Evolutionary conservation across 176 grass and related monocot genomes (phyloP).

Genomic region (maize (Zea mays)): DNA sequence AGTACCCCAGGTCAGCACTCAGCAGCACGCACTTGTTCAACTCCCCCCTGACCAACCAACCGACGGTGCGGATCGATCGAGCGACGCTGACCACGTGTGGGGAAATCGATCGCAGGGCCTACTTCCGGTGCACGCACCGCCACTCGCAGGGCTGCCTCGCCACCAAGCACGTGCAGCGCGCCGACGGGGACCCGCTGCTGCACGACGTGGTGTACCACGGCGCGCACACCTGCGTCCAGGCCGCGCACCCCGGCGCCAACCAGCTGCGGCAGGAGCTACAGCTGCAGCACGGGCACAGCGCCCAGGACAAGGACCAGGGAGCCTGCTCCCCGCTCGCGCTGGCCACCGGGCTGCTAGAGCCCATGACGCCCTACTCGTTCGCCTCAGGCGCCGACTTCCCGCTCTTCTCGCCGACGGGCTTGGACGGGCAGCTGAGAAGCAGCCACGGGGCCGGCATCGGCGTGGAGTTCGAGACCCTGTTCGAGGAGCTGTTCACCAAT

Average conservation of each 20-base stretch:
- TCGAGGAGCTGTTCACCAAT: slow-evolving; percentile 26
- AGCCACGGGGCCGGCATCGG: slow-evolving; percentile 21
- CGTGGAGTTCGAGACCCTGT: slow-evolving; percentile 37
- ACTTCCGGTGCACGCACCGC: too few species aligned
- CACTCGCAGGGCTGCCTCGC: slow-evolving; percentile 60
- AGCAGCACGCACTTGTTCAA: too few species aligned
- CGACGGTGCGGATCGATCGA: too few species aligned
- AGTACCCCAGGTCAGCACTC: slow-evolving; percentile 71
- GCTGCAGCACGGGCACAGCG: background rate
- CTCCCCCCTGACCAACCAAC: too few species aligned
- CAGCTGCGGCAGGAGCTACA: background rate
- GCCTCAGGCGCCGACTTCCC: slow-evolving; percentile 5
- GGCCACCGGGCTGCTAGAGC: slow-evolving; percentile 16
- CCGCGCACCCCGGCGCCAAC: background rate
- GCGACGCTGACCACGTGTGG: too few species aligned
- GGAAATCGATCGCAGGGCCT: too few species aligned
- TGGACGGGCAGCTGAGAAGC: slow-evolving; percentile 33
- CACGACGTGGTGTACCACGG: slow-evolving; percentile 77
- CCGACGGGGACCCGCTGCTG: slow-evolving; percentile 57
- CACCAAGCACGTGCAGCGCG: slow-evolving; percentile 88
- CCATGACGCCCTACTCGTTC: slow-evolving; percentile 31
- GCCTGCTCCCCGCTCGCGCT: background rate
- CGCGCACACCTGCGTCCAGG: slow-evolving; percentile 59
- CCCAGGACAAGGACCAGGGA: background rate
- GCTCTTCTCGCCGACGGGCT: slow-evolving; percentile 25